Conservation (phyloP, 768 basidiomycete species). For the Tephrocybe sp. region DNA sequence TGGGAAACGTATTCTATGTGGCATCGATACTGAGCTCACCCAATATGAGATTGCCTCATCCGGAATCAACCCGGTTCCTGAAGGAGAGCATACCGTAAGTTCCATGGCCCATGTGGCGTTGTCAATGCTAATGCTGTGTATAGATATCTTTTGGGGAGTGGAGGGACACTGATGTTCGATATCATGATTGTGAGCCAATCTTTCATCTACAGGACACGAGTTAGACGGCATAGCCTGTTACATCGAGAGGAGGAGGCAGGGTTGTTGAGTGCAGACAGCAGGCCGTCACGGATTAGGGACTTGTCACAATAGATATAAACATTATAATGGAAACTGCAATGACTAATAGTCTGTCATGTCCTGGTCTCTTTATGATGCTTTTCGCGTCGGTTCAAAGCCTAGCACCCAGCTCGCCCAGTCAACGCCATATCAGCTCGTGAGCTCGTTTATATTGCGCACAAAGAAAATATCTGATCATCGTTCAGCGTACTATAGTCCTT, state of each 20-base stretch:
- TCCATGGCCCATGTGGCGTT: neutral
- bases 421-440: slow-evolving; percentile 45
- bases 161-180: slow-evolving; percentile 92
- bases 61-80: slow-evolving; percentile 63
- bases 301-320: slow-evolving; percentile 8
- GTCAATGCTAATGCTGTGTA: neutral
- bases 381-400: neutral
- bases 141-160: slow-evolving; percentile 89
- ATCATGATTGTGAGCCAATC: slow-evolving; percentile 87
- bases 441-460: slow-evolving; percentile 1
- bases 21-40: slow-evolving; percentile 84
- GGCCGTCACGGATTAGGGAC: neutral
- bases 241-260: slow-evolving; percentile 47
- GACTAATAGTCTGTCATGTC: neutral
- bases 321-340: neutral
- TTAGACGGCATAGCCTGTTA: slow-evolving; percentile 31
- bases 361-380: slow-evolving; percentile 4
- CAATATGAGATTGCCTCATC: slow-evolving; percentile 50
- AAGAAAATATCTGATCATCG: slow-evolving; percentile 1
- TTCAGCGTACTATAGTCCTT: slow-evolving; percentile 64
- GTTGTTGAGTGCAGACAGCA: slow-evolving; percentile 27
- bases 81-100: slow-evolving; percentile 84
- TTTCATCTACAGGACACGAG: slow-evolving; percentile 64
- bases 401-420: slow-evolving; percentile 24
- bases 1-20: slow-evolving; percentile 93